These are phyloP conservation scores for Aspergillus sparsus DNA, from an alignment of 495 filamentous ascomycete genomes.

Conservation along the genomic window DNA sequence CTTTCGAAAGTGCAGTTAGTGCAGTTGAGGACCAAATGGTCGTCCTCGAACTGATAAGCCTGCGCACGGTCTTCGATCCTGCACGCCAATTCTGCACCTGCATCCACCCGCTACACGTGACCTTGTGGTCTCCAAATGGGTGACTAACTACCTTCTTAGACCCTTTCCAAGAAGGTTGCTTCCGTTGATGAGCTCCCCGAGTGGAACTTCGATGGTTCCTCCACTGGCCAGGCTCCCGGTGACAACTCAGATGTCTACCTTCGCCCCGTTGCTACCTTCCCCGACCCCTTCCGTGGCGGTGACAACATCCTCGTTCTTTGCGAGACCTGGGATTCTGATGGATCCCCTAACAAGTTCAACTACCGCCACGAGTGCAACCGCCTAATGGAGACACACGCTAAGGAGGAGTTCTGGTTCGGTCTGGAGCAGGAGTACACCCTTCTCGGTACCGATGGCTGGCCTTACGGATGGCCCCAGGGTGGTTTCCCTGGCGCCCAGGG, in stretches of 20 bases:
- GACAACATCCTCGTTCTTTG: conserved; percentile 90
- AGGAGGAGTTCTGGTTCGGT: conserved; percentile 93
- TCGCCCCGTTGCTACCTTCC: conserved; percentile 83
- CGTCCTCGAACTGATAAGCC: conserved; percentile 9
- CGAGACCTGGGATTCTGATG: conserved; percentile 96
- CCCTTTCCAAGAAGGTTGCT: conserved; percentile 65
- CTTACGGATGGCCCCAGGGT: conserved; percentile 91
- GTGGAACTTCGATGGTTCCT: conserved; percentile 99
- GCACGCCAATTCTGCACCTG: conserved; percentile 26
- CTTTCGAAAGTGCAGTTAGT: background rate
- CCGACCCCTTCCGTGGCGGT: conserved; percentile 85
- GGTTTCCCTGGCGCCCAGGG: conserved; percentile 97
- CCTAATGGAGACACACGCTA: conserved; percentile 83
- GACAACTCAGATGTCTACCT: conserved; percentile 99
- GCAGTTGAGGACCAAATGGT: background rate
- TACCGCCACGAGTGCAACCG: conserved; percentile 85
- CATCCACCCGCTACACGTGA: conserved; percentile 43
- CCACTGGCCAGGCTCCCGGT: conserved; percentile 89
- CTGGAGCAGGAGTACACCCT: conserved; percentile 98
- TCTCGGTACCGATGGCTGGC: conserved; percentile 81
- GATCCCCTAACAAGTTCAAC: conserved; percentile 98
- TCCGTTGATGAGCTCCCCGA: conserved; percentile 83
- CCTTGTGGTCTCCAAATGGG: conserved; percentile 4
- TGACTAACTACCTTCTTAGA: conserved; percentile 53
- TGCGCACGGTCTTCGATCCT: conserved; percentile 31